A percentile compares a stretch with the other conserved stretches of the same genome.
Evolutionary conservation across 2,329 filamentous ascomycete genomes (phyloP).

Genomic region (Fusarium paranaense): DNA sequence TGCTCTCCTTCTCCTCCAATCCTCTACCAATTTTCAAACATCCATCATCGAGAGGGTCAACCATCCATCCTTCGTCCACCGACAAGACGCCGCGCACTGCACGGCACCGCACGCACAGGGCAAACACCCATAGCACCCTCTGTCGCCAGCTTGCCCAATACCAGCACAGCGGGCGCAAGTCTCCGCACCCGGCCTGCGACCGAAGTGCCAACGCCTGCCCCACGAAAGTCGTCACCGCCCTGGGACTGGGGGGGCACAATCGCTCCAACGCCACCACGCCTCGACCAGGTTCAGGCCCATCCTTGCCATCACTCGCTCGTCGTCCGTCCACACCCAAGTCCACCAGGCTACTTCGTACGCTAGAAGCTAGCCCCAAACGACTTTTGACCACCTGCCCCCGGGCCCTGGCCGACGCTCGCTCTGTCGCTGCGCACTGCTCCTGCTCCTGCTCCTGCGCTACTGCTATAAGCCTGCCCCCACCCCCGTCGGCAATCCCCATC

Average conservation of each 20-base stretch:
- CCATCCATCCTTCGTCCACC: background rate
- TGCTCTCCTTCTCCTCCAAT: background rate
- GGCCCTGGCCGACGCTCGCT: constrained; percentile 27
- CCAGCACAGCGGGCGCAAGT: constrained; percentile 28
- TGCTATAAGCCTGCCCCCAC: constrained; percentile 46
- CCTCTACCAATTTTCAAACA: background rate
- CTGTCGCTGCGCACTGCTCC: constrained; percentile 12
- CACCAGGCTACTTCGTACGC: constrained; percentile 36
- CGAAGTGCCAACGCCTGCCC: constrained; percentile 39
- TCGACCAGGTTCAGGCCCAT: constrained; percentile 40
- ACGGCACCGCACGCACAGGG: background rate
- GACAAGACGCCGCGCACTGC: background rate
- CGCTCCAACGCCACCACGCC: constrained; percentile 43
- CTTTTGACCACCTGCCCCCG: constrained; percentile 40
- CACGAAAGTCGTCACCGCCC: constrained; percentile 47
- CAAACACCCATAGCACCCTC: constrained; percentile 22
- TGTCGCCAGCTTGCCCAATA: constrained; percentile 17
- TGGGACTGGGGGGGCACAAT: constrained; percentile 34
- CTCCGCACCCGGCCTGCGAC: constrained; percentile 38
- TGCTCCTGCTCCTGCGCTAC: constrained; percentile 24
- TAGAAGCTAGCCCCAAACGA: constrained; percentile 43
- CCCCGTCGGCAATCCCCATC: constrained; percentile 42
- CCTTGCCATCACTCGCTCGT: constrained; percentile 27
- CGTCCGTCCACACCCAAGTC: constrained; percentile 20
- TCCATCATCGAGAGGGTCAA: constrained; percentile 12